Percentiles rank a stretch among this genome's conserved stretches.
Conservation (phyloP, 169 alveolate genomes). For the Plasmodium falciparum region DNA sequence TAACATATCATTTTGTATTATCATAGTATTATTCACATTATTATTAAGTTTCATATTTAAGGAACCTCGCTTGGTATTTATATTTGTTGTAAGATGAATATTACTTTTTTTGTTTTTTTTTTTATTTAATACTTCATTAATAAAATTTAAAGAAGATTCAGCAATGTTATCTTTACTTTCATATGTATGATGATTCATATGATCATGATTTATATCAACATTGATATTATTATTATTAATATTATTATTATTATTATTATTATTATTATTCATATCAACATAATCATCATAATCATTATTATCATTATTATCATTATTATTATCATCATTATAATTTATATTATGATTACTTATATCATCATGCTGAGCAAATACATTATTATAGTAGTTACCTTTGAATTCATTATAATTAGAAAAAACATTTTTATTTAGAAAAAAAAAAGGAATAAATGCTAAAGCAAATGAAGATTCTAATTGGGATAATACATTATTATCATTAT, state of each 20-base stretch:
- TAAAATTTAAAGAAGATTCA: background rate
- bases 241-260: no score
- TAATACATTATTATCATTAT: constrained; percentile 84
- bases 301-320: background rate
- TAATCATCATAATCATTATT: no score
- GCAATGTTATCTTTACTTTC: background rate
- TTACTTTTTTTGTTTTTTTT: constrained; percentile 11
- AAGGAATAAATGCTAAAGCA: constrained; percentile 73
- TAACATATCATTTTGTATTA: background rate
- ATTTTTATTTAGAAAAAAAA: constrained; percentile 54
- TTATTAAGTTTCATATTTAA: background rate
- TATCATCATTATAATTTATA: background rate
- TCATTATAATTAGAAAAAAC: constrained; percentile 1
- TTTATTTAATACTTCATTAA: constrained; percentile 1
- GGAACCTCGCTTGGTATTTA: background rate
- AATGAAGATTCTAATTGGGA: constrained; percentile 88
- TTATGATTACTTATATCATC: background rate
- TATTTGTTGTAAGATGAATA: background rate
- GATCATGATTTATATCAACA: background rate
- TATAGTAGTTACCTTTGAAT: background rate
- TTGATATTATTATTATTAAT: background rate
- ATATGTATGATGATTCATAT: background rate
- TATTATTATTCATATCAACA: background rate
- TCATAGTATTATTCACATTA: background rate
- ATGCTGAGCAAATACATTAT: background rate